Evolutionary conservation across 306 rosid species (phyloP).

Genomic region (Erythrophleum fordii): DNA sequence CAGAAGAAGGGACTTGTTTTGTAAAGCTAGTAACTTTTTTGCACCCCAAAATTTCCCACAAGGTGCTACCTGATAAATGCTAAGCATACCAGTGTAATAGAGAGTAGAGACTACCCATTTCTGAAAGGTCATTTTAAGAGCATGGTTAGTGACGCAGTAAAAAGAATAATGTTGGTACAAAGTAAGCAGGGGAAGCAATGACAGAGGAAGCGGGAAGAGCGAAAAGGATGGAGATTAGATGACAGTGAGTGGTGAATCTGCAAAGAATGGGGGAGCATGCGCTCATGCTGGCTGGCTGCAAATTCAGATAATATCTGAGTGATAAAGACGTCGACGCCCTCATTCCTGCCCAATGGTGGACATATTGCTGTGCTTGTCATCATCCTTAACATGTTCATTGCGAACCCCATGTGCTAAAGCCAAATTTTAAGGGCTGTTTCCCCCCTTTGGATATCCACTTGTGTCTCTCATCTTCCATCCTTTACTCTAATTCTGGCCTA

Average conservation of each 20-base stretch:
- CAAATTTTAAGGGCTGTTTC: conserved; percentile 57
- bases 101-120: not conserved
- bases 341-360: conserved; percentile 42
- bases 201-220: not conserved
- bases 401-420: conserved; percentile 87
- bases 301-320: conserved; percentile 55
- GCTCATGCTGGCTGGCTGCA: conserved; percentile 35
- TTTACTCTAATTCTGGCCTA: too few species aligned
- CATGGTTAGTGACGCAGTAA: not conserved
- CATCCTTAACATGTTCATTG: conserved; percentile 57
- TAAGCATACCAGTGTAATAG: not conserved
- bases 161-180: not conserved
- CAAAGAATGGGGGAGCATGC: conserved; percentile 52
- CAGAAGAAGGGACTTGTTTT: not conserved
- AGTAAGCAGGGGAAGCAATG: not conserved
- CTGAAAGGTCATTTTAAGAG: not conserved
- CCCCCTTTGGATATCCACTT: conserved; percentile 33
- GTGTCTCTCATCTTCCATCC: not conserved
- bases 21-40: not conserved
- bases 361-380: conserved; percentile 59
- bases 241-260: conserved; percentile 19
- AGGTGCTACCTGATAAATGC: not conserved
- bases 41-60: not conserved
- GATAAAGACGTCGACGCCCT: conserved; percentile 64
- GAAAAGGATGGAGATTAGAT: not conserved